These are phyloP conservation scores for Erythrobasidium yunnanense DNA, from an alignment of 768 basidiomycete genomes.

Conservation along the genomic window DNA sequence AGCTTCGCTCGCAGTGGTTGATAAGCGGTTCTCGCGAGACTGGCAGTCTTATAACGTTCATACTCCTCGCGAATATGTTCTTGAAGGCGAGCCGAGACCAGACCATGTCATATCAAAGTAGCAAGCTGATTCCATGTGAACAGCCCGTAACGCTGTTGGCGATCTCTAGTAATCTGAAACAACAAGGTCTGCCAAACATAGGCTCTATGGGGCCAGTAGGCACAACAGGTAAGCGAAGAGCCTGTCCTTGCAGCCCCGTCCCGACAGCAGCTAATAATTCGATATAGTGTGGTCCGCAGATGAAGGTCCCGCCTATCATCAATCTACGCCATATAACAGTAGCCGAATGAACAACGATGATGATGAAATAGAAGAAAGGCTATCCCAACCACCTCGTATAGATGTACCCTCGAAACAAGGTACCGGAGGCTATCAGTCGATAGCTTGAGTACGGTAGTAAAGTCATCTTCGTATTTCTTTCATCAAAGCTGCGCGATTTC, in stretches of 20 bases:
- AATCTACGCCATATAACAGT: slow-evolving; percentile 4
- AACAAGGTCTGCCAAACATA: slow-evolving; percentile 15
- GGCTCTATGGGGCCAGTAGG: slow-evolving; percentile 8
- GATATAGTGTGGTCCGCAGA: slow-evolving; percentile 20
- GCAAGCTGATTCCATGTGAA: neutral
- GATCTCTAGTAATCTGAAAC: slow-evolving; percentile 19
- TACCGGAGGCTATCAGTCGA: slow-evolving; percentile 17
- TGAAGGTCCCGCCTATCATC: neutral
- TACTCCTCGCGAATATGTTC: slow-evolving; percentile 15
- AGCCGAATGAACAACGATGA: neutral
- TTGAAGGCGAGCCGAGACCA: neutral
- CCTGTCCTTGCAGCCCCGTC: too few species aligned
- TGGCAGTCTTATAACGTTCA: slow-evolving; percentile 7
- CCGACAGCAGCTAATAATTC: too few species aligned
- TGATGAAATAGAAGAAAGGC: too few species aligned
- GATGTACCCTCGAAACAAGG: slow-evolving; percentile 5
- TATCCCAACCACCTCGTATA: neutral
- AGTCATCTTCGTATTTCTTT: too few species aligned
- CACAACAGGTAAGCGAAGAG: neutral
- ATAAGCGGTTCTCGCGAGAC: slow-evolving; percentile 13
- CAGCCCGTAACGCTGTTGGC: slow-evolving; percentile 23
- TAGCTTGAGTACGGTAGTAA: neutral
- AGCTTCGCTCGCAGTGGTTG: slow-evolving; percentile 22
- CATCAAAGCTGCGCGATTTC: too few species aligned
- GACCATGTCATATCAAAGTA: neutral